Percentiles rank a stretch among this genome's conserved stretches.
Evolutionary conservation across 345 rosid species (phyloP).

Genomic region (Murraya paniculata): DNA sequence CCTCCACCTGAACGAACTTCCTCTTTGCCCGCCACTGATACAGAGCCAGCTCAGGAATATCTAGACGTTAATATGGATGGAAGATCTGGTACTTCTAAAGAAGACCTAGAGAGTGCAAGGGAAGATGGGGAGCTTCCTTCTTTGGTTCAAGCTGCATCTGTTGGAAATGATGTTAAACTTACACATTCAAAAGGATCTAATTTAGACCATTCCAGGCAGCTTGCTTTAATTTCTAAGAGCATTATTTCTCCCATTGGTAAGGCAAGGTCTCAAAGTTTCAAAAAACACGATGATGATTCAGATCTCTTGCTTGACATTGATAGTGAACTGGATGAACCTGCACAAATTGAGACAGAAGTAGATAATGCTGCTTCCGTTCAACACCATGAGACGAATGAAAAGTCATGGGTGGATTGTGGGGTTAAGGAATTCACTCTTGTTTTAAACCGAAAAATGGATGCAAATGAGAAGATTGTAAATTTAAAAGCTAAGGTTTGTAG

Average conservation of each 20-base stretch:
- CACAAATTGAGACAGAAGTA: constrained; percentile 35
- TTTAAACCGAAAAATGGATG: constrained; percentile 51
- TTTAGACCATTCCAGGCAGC: constrained; percentile 61
- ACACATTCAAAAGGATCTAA: constrained; percentile 41
- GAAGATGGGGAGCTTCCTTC: constrained; percentile 99
- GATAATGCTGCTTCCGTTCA: constrained; percentile 36
- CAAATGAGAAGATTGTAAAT: constrained; percentile 39
- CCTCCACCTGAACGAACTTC: constrained; percentile 37
- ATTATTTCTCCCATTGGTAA: constrained; percentile 53
- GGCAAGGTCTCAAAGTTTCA: constrained; percentile 66
- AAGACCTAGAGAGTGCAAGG: constrained; percentile 57
- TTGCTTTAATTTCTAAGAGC: constrained; percentile 78
- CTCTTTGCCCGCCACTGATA: constrained; percentile 34
- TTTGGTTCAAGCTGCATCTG: constrained; percentile 46
- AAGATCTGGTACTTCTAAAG: constrained; percentile 53
- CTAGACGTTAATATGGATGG: constrained; percentile 55
- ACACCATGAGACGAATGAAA: constrained; percentile 35
- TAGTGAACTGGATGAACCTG: constrained; percentile 75
- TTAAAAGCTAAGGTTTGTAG: constrained; percentile 74
- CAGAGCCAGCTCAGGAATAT: constrained; percentile 53
- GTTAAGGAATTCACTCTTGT: constrained; percentile 60
- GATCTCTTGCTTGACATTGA: constrained; percentile 71
- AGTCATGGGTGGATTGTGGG: constrained; percentile 71
- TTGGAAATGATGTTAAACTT: constrained; percentile 33
- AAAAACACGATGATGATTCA: constrained; percentile 62